Conservation (phyloP, 169 alveolate species). For the Plasmodium billcollinsi region DNA sequence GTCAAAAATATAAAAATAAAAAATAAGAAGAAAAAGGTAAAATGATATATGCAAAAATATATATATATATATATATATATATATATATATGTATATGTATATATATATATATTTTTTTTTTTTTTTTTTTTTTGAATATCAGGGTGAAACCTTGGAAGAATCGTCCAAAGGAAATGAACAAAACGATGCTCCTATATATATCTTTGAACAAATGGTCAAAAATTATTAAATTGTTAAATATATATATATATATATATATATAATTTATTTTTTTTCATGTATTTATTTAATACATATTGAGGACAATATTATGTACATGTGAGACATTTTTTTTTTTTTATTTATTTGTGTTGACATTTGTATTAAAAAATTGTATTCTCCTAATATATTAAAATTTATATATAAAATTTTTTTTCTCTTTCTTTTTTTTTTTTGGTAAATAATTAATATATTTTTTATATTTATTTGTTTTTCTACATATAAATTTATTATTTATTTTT, state of each 20-base stretch:
- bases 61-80: not conserved
- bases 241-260: not conserved
- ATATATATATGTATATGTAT: not conserved
- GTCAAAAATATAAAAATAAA: not conserved
- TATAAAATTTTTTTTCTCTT: no score
- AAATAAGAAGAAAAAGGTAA: conserved; percentile 2
- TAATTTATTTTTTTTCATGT: not conserved
- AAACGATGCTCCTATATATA: conserved; percentile 58
- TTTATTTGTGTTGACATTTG: not conserved
- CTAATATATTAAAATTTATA: no score
- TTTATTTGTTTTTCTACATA: no score
- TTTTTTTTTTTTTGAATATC: conserved; percentile 1
- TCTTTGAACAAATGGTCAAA: conserved; percentile 74
- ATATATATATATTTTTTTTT: not conserved
- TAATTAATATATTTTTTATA: no score
- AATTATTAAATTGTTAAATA: conserved; percentile 18
- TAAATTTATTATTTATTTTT: no score
- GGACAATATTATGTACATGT: not conserved
- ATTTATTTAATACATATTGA: not conserved
- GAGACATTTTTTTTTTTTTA: not conserved
- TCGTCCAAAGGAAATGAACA: not conserved
- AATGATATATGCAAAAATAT: not conserved
- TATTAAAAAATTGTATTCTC: no score
- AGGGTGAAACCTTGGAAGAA: conserved; percentile 13
- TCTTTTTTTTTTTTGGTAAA: no score